Conservation (phyloP, 1,284 basidiomycete species). For the Malassezia vespertilionis region DNA sequence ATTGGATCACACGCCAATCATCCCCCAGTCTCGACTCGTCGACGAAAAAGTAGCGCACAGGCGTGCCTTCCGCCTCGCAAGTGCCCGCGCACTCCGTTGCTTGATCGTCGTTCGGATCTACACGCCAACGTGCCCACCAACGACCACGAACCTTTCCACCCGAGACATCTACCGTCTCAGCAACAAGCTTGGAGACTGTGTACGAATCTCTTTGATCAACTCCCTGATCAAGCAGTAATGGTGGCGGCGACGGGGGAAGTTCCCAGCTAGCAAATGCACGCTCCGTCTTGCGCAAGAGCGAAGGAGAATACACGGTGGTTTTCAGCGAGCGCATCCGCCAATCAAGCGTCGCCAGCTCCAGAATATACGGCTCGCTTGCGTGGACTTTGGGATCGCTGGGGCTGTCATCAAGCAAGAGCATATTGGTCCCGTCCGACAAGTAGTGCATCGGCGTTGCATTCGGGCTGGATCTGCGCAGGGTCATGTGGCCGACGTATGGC, state of each 20-base stretch:
- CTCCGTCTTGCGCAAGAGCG: conserved; percentile 60
- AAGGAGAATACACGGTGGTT: conserved; percentile 63
- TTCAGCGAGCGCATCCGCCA: conserved; percentile 56
- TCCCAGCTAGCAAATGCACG: conserved; percentile 66
- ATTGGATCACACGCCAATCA: conserved; percentile 39
- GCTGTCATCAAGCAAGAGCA: conserved; percentile 12
- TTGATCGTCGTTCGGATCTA: conserved; percentile 58
- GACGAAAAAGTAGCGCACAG: conserved; percentile 64
- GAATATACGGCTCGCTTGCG: conserved; percentile 15
- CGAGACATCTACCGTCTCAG: conserved; percentile 42
- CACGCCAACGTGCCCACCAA: conserved; percentile 63
- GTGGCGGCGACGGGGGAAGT: conserved; percentile 22
- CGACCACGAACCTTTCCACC: conserved; percentile 60
- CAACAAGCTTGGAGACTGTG: conserved; percentile 21
- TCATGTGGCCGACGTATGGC: conserved; percentile 53
- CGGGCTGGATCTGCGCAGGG: conserved; percentile 16
- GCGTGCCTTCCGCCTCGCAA: conserved; percentile 23
- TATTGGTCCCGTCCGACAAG: conserved; percentile 5
- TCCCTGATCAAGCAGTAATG: conserved; percentile 5
- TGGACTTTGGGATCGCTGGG: conserved; percentile 11
- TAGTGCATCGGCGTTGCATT: conserved; percentile 10
- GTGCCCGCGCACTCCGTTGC: conserved; percentile 35
- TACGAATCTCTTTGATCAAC: conserved; percentile 2
- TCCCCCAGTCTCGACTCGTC: conserved; percentile 62
- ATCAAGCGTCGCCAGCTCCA: conserved; percentile 63